Conservation (phyloP, 306 rosid genomes). For the Dryas octopetala region DNA sequence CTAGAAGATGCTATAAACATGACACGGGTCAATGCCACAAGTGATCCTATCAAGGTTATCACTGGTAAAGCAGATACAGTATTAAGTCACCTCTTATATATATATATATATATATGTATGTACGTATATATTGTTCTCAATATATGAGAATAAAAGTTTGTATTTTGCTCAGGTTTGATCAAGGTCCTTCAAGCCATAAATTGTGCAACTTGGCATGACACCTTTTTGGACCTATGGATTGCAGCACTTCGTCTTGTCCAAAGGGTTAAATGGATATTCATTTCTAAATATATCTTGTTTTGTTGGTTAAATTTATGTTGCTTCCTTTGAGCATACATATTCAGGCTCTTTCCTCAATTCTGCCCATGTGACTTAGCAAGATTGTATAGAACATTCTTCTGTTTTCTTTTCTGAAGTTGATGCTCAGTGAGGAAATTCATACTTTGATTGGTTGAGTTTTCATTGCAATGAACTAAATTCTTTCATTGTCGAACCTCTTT, state of each 20-base stretch:
- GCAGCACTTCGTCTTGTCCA: constrained; percentile 92
- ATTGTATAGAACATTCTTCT: no score
- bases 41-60: constrained; percentile 64
- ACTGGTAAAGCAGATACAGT: constrained; percentile 41
- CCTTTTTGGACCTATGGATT: constrained; percentile 91
- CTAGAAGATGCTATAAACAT: constrained; percentile 92
- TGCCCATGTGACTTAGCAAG: no score
- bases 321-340: no score
- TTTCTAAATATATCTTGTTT: background rate
- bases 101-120: background rate
- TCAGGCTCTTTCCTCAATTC: no score
- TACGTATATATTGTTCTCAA: background rate
- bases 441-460: background rate
- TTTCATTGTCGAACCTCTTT: background rate
- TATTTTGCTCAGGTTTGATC: constrained; percentile 57
- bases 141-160: constrained; percentile 13
- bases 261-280: constrained; percentile 43
- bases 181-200: constrained; percentile 90
- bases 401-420: background rate
- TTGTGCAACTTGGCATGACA: constrained; percentile 90
- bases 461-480: background rate
- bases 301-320: background rate
- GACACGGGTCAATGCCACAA: constrained; percentile 77
- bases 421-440: background rate
- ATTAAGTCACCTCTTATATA: constrained; percentile 12